Evolutionary conservation across 441 rosid species (phyloP).

Genomic region (Erodium texanum): DNA sequence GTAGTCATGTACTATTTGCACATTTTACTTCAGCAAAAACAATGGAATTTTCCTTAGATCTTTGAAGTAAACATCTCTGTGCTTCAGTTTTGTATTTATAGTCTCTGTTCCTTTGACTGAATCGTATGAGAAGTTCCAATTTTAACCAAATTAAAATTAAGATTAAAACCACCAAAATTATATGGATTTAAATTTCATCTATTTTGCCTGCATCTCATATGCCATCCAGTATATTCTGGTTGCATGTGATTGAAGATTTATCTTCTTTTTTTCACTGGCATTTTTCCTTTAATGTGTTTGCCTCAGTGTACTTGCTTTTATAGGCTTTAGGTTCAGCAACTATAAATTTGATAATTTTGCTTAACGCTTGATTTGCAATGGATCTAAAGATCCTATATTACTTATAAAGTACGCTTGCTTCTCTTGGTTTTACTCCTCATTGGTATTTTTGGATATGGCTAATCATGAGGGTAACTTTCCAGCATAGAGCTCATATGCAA

Average conservation of each 20-base stretch:
- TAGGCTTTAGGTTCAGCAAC: neutral
- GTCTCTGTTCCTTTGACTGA: neutral
- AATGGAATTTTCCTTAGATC: neutral
- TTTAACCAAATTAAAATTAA: neutral
- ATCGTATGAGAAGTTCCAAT: neutral
- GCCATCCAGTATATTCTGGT: neutral
- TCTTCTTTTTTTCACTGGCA: neutral
- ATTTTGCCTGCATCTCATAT: neutral
- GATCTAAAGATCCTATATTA: neutral
- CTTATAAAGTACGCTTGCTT: neutral
- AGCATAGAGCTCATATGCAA: neutral
- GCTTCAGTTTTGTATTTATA: neutral
- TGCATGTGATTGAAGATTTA: neutral
- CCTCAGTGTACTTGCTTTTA: neutral
- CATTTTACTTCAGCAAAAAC: neutral
- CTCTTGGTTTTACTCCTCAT: neutral
- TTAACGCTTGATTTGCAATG: neutral
- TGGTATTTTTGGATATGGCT: constrained; percentile 1
- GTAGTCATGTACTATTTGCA: constrained; percentile 1
- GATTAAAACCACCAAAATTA: neutral
- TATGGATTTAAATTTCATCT: neutral
- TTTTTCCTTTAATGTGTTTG: neutral
- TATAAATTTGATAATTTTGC: neutral
- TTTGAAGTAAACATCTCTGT: neutral
- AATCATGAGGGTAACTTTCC: constrained; percentile 4